Percentiles rank a stretch among this genome's conserved stretches.
These are phyloP conservation scores for Graphiopsis chlorocephala DNA, from an alignment of 2,329 filamentous ascomycete species.

Conservation along the genomic window DNA sequence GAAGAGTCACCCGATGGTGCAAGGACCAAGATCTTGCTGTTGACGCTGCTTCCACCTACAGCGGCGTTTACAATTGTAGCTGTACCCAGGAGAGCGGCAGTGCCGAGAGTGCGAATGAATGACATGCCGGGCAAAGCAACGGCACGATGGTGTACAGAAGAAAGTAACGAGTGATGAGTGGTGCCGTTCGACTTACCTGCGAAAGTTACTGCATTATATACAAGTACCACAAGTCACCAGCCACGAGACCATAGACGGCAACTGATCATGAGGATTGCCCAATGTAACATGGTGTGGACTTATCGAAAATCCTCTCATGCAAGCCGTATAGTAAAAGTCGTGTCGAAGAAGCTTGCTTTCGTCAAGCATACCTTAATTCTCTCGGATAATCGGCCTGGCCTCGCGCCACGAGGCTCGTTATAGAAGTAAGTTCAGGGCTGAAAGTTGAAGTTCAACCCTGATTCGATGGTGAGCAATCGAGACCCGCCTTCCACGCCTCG, in stretches of 20 bases:
- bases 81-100: neutral
- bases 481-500: neutral
- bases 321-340: neutral
- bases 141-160: neutral
- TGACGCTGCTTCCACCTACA: slow-evolving; percentile 19
- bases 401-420: slow-evolving; percentile 8
- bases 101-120: neutral
- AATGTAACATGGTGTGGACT: neutral
- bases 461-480: neutral
- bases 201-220: neutral
- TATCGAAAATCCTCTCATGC: slow-evolving; percentile 7
- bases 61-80: slow-evolving; percentile 1
- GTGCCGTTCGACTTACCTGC: neutral
- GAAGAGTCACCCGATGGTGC: slow-evolving; percentile 43
- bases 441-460: neutral
- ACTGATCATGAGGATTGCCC: neutral
- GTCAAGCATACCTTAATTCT: neutral
- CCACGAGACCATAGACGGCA: neutral
- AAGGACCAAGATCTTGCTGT: slow-evolving; percentile 54
- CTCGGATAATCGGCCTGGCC: slow-evolving; percentile 6
- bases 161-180: neutral
- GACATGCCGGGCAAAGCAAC: neutral
- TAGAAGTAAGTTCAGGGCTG: slow-evolving; percentile 8
- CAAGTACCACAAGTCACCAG: neutral
- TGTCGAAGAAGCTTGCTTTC: slow-evolving; percentile 4